Base-by-base conservation (phyloP, 257 asterid species). In the Plantago elongata region DNA sequence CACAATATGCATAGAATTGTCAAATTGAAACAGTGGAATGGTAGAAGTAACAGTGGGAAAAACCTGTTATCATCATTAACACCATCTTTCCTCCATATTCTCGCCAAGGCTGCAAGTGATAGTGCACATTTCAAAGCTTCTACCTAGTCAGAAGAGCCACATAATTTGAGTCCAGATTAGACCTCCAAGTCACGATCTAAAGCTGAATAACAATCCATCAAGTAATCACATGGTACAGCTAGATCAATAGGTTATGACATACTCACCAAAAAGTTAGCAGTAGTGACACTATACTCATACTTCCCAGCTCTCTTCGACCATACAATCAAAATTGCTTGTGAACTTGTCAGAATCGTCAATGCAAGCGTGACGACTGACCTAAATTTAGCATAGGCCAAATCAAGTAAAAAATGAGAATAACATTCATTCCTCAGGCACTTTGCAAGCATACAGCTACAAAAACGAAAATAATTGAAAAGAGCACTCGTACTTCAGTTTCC, bases 281-380 rank as follows among this genome's bases (percentile, higher is more conserved):
- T 93, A 18, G 97, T 93, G 61, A 93, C 97, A 49, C 99, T 93
- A 76, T 93, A 93, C 79, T 93, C 96, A 16, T 93, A 93, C 83
- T 85, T 84, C 50, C 99, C 99, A 61, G 97, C 97, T 72, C 99
- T 82, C 88, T 93, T 93, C 45, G 99, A 93, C 99, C 99, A 93
- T 66, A 87, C 96, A 79, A 93, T 93, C 65, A 93, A 96, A 80
- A 93, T 93, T 62, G 97, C 85, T 81, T 93, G 99, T 52, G 99
- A 93, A 79, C 99, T 93, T 54, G 99, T 93, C 51, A 93, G 97
- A 51, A 89, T 47, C 54, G 99, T 93, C 86, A 93, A 69, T 15
- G 96, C 84, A 71, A 85, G 71, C 12, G 96, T 93, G 13, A 93
- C 99, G 11, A 81, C 18, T 12, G 96, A 83, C 96, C 99, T 93